Base-by-base conservation (phyloP, 2,329 filamentous ascomycete species). In the Diaporthe eres region DNA sequence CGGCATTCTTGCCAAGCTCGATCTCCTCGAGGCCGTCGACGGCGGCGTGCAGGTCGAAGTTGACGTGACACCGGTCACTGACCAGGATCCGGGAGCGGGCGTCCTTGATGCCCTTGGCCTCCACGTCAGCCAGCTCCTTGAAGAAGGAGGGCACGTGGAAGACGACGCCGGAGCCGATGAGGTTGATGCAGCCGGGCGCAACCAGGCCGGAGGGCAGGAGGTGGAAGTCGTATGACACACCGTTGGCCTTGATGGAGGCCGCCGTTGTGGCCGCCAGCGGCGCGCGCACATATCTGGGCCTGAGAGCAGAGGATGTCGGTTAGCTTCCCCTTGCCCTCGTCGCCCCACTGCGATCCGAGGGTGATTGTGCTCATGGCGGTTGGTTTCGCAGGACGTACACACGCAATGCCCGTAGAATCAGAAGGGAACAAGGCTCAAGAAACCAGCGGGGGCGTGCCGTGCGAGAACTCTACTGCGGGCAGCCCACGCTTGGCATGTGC, bases 101-200 rank as follows among this genome's bases (percentile, higher is more conserved):
- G 77, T 89, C 84, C 76, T 78, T 78, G 22, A 93, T 85, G 15
- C 91, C 91, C 81, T 93, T 90, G 73, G 86, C 87, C 79, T 93
- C 88, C 37, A 93, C 83, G 22, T 86, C 88, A 75, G 88, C 85
- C 61, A 94, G 85, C 82, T 94, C 92, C 79, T 89, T 88, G 87
- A 93, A 93, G 86, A 94, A 93, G 72, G 87, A 87, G 28, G 91
- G 90, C 37, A 83, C 80, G 65, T 83, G 90, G 78, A 94, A 91
- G 76, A 94, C 90, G 55, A 90, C 89, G 63, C 88, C 93, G 67
- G 92, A 93, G 76, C 93, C 94, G 82, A 96, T 93, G 75, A 96
- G 86, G 85, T 95, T 96, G 80, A 91, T 88, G 82, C 90, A 94
- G 58, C 86, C 86, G 9, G 93, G 92, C 82, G 93, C 94, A 78